Evolutionary conservation across 2,329 filamentous ascomycete genomes (phyloP), one percentile per base, ranked within the genome.

Genomic region (Pseudogymnoascus sp.): DNA sequence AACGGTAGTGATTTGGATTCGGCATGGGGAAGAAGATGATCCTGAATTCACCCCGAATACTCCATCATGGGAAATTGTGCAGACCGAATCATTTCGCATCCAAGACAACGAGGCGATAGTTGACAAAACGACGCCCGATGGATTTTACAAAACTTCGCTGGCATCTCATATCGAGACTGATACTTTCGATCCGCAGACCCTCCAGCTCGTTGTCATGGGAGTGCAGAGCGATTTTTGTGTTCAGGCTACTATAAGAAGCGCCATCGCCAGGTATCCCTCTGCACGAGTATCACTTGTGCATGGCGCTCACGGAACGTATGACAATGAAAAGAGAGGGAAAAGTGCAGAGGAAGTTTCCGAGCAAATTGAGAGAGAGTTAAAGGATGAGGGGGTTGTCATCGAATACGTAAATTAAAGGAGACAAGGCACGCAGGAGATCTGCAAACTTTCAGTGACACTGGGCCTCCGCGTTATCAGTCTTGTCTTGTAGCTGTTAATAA

Each of bases 1-100:
- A 53, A 18, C 25, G 43, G n/a, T 33, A 53, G 43, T 53, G 9
- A 53, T 53, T 33, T 53, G 43, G 43, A 53, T 53, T 53, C 43
- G 25, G 43, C 43, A 53, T n/a, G 15, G 15, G n/a, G 43, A 53
- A 53, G 43, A 12, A 15, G 43, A 18, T 11, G 43, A 53, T 53
- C 25, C 43, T 4, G 43, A 53, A 9, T 53, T 53, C 9, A 28
- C 25, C 2, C 43, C 43, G 25, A 33, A 53, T 53, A 53, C 43
- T 8, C 14, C 25, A n/a, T 14, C 43, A 33, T 53, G 43, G 43
- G 43, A 33, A 53, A 53, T 53, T 11, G 43, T 53, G n/a, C 43
- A 53, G 11, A 53, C 25, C 4, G 25, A 33, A 18, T 30, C 12
- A 33, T 53, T 53, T 53, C 43, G 25, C 25, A 53, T 53, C 43